Base-by-base conservation (phyloP, 1,284 basidiomycete genomes). In the Ustilago lituana region DNA sequence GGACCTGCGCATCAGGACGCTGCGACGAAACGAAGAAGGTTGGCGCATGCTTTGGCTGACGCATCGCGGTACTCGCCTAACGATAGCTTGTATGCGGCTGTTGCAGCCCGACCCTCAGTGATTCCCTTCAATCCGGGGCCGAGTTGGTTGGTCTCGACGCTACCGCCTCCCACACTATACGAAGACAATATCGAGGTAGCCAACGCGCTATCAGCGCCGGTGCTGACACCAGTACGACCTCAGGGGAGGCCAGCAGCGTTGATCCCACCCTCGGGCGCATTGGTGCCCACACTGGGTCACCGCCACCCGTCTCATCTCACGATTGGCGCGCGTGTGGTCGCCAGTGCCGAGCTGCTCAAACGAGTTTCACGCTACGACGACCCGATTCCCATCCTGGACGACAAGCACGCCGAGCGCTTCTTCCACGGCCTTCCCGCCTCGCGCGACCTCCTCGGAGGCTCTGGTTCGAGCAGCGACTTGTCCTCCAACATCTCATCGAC, bases 401-500 rank as follows among this genome's bases (percentile, higher is more conserved):
- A 79, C 53, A 70, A 71, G 47, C 72, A 70, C 36, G 76, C 77
- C 3, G 78, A 80, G 49, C 77, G 76, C 5, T 78, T 80, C 53
- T 80, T 76, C 63, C 77, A 80, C 49, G 78, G 77, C 38, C 48
- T 68, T 26, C 70, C 75, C 5, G 78, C 73, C 10, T 71, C 74
- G 27, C 71, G 71, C 37, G 73, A 79, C 35, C 53, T 76, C 6
- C 63, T 79, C 2, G 69, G 66, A 3, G 75, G 73, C 6, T 73
- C 72, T 23, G 67, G 43, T 31, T 74, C 54, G 33, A 66, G 57
- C 60, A 74, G 58, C 58, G 68, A 71, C 47, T 55, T 71, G 12
- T 66, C 62, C 1, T 71, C 68, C 43, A 71, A 71, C 58, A 71
- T 71, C 32, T 71, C 68, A 7, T 62, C 62, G 2, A 66, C 68